phyloP scores from a whole-genome alignment of 1,139 yeast species.

The Candida neerlandica region DNA sequence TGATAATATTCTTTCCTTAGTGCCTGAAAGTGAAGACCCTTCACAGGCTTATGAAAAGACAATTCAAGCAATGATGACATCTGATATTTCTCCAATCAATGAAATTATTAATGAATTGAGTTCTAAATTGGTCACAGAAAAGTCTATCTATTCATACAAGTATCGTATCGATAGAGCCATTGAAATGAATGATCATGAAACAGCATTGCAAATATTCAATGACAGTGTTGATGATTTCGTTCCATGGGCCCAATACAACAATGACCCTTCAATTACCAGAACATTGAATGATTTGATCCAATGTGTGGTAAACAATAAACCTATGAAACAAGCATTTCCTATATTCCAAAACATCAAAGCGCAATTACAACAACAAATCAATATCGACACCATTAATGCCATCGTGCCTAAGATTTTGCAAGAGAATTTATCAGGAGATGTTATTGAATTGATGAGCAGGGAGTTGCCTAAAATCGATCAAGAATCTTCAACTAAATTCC shows the following conservation, averaged over 20 bases:
- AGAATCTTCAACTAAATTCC: slow-evolving; percentile 26
- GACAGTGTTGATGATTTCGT: slow-evolving; percentile 29
- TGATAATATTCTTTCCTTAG: slow-evolving; percentile 1
- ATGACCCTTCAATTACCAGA: slow-evolving; percentile 31
- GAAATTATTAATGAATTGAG: slow-evolving; percentile 18
- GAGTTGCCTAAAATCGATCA: slow-evolving; percentile 57
- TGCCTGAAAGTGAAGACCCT: slow-evolving; percentile 14
- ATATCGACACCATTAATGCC: slow-evolving; percentile 47
- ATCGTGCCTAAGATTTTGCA: slow-evolving; percentile 50
- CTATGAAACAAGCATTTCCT: slow-evolving; percentile 31
- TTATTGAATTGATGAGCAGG: slow-evolving; percentile 57
- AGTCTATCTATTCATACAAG: slow-evolving; percentile 22
- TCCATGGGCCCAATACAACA: slow-evolving; percentile 32
- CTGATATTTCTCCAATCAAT: slow-evolving; percentile 25
- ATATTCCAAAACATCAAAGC: slow-evolving; percentile 41
- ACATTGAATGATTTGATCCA: slow-evolving; percentile 40
- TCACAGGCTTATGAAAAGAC: slow-evolving; percentile 20
- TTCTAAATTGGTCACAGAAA: slow-evolving; percentile 18
- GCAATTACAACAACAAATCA: slow-evolving; percentile 34
- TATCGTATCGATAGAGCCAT: slow-evolving; percentile 22
- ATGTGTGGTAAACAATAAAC: slow-evolving; percentile 21
- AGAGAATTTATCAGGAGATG: slow-evolving; percentile 56
- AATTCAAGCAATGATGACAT: slow-evolving; percentile 22
- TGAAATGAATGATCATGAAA: slow-evolving; percentile 18
- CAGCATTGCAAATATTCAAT: slow-evolving; percentile 35